Base-by-base conservation (phyloP, 2,329 filamentous ascomycete genomes). In the Cladosporium austrohemisphaericum region DNA sequence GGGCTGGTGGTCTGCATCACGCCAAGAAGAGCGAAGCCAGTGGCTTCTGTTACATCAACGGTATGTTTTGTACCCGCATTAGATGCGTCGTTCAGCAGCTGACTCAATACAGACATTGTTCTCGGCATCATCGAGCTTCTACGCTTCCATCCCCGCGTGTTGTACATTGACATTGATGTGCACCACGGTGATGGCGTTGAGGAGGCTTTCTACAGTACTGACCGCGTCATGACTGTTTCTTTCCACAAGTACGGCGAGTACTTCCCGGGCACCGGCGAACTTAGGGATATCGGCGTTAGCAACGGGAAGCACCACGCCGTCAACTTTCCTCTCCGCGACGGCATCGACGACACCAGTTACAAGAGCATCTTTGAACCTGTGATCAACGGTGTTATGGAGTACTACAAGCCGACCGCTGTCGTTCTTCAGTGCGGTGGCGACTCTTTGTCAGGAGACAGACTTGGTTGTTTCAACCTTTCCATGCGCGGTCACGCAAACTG, bases 181-280 rank as follows among this genome's bases (percentile, higher is more conserved):
- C 81, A 84, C 63, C 81, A 84, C 56, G 81, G 81, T 29, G 81
- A 85, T 61, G 83, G 83, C 56, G 83, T 86, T 31, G 83, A 86
- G 66, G 83, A 86, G 65, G 83, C 83, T 4, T 86, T 86, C 62
- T 85, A 85, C 65, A 83, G 81, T 1, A 86, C 81, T 36, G 82
- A 86, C 61, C 79, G 83, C 49, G 83, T 86, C 60, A 85, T 86
- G 82, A 85, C 82, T 3, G 77, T 80, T 37, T 85, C 82, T 3
- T 86, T 86, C 68, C 83, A 86, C 72, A 86, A 85, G 60, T 86
- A 86, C 61, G 83, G 83, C 59, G 83, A 85, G 63, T 86, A 85
- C 67, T 86, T 86, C 65, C 83, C 83, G 0, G 83, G 83, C 37
- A 86, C 83, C 9, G 83, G 83, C 56, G 83, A 85, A 60, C 74